These are phyloP conservation scores for Murraya paniculata DNA, from an alignment of 345 rosid species.

Conservation along the genomic window DNA sequence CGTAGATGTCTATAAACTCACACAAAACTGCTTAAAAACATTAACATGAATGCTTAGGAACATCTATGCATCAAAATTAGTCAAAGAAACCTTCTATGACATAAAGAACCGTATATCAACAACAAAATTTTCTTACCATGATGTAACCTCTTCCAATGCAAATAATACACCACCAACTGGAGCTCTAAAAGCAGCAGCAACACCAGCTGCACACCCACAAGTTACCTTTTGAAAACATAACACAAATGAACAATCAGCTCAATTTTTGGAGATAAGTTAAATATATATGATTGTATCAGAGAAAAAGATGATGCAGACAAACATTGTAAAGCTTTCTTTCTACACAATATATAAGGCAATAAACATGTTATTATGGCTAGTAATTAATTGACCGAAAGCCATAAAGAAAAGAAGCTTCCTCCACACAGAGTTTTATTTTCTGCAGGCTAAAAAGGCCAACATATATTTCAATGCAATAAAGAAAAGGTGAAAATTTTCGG, in stretches of 20 bases:
- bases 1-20: background rate
- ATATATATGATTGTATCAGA: no score
- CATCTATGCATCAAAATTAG: background rate
- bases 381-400: background rate
- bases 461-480: background rate
- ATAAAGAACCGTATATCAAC: background rate
- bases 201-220: conserved; percentile 99
- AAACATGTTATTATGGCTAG: background rate
- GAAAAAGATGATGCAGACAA: background rate
- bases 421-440: background rate
- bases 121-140: conserved; percentile 57
- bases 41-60: background rate
- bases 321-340: background rate
- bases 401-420: background rate
- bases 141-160: conserved; percentile 97
- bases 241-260: conserved; percentile 25
- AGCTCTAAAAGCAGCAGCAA: conserved; percentile 99
- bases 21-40: background rate
- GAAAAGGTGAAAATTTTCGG: background rate
- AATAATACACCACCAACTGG: conserved; percentile 99
- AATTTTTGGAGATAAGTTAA: conserved; percentile 8
- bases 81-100: background rate
- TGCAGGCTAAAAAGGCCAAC: background rate
- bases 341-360: background rate
- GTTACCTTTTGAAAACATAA: conserved; percentile 81